A percentile compares a stretch with the other conserved stretches of the same genome.
Evolutionary conservation across 2,329 filamentous ascomycete genomes (phyloP).

Genomic region (Epichloe sibirici): DNA sequence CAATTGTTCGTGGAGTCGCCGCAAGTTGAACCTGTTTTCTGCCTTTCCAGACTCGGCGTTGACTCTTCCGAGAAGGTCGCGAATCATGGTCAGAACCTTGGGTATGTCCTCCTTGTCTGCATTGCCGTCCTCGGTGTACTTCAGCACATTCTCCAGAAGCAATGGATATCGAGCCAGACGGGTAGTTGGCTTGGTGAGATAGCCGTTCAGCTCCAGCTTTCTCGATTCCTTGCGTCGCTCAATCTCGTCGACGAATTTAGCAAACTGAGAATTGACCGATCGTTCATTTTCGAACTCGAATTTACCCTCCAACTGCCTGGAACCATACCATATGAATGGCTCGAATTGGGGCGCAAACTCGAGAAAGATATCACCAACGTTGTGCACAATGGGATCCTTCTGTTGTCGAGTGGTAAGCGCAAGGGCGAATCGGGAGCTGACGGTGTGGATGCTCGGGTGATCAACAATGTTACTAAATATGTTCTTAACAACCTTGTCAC

Average conservation of each 20-base stretch:
- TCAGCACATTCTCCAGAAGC: conserved; percentile 79
- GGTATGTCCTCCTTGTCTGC: conserved; percentile 88
- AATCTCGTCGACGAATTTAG: conserved; percentile 90
- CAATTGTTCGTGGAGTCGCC: conserved; percentile 81
- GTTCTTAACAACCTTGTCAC: conserved; percentile 82
- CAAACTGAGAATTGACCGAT: conserved; percentile 69
- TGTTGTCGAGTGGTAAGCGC: conserved; percentile 84
- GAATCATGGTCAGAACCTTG: conserved; percentile 75
- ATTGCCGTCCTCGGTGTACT: conserved; percentile 80
- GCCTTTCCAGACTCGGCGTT: conserved; percentile 94
- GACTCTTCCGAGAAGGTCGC: conserved; percentile 74
- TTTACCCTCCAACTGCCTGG: conserved; percentile 91
- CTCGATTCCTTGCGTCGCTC: conserved; percentile 92
- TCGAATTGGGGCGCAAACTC: conserved; percentile 87
- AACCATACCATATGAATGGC: conserved; percentile 92
- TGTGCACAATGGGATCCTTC: conserved; percentile 75
- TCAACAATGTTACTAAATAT: conserved; percentile 97
- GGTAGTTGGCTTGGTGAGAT: conserved; percentile 94
- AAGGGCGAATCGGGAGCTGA: conserved; percentile 81
- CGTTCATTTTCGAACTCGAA: conserved; percentile 98
- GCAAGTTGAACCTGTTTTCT: conserved; percentile 93
- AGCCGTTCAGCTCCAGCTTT: conserved; percentile 94
- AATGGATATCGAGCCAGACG: conserved; percentile 88
- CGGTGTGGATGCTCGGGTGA: conserved; percentile 64
- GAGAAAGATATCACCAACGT: conserved; percentile 87